These are phyloP conservation scores for Apiospora malaysiana DNA, from an alignment of 2,329 filamentous ascomycete genomes.

Conservation along the genomic window DNA sequence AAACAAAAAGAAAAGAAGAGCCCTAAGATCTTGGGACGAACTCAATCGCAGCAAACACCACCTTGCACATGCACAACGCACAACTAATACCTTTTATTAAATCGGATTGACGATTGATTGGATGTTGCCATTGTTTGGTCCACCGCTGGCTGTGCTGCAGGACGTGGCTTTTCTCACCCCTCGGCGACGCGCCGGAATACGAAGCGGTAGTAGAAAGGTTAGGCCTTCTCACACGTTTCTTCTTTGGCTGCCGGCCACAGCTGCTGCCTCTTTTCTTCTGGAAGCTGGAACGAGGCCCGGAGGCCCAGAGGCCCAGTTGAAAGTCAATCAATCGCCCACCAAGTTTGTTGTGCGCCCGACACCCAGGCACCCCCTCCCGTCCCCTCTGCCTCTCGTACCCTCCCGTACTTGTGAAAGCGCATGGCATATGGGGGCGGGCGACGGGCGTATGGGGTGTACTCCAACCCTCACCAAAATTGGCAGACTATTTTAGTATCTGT, in stretches of 20 bases:
- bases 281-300: too few relatives aligned
- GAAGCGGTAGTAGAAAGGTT: background rate
- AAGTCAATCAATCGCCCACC: background rate
- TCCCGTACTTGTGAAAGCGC: background rate
- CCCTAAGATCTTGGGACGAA: background rate
- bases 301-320: background rate
- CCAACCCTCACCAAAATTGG: background rate
- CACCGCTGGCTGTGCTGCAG: background rate
- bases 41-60: background rate
- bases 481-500: slow-evolving; percentile 4
- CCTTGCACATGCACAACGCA: background rate
- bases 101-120: background rate
- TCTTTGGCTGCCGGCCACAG: background rate
- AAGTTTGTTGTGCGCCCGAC: background rate
- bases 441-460: background rate
- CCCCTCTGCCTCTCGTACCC: background rate
- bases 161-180: background rate
- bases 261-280: background rate
- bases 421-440: too few relatives aligned
- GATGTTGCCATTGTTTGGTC: background rate
- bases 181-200: background rate
- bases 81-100: too few relatives aligned
- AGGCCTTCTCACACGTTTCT: background rate
- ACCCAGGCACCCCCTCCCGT: too few relatives aligned
- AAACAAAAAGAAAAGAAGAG: background rate